Evolutionary conservation across 2,329 filamentous ascomycete species (phyloP).

Genomic region (Xylaria sp.): DNA sequence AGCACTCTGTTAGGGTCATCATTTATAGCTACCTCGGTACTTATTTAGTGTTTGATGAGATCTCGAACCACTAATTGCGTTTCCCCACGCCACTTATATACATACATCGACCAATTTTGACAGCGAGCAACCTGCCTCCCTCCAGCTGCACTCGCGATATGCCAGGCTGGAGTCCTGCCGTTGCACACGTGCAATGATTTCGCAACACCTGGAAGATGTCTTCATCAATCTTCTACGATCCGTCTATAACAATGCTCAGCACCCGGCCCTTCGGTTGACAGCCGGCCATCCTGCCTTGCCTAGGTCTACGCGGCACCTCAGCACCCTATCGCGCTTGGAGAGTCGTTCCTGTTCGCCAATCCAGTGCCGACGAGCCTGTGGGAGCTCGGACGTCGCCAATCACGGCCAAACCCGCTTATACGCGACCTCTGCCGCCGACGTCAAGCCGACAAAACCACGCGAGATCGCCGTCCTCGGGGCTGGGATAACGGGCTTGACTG

Average conservation of each 20-base stretch:
- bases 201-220: slow-evolving; percentile 45
- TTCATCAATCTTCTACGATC: slow-evolving; percentile 46
- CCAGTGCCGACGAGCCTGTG: slow-evolving; percentile 4
- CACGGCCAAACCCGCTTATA: slow-evolving; percentile 33
- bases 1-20: not conserved
- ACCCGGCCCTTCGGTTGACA: slow-evolving; percentile 32
- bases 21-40: not conserved
- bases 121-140: not conserved
- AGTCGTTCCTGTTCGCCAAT: slow-evolving; percentile 26
- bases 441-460: slow-evolving; percentile 41
- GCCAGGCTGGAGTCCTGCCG: slow-evolving; percentile 32
- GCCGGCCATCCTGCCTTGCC: slow-evolving; percentile 31
- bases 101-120: not conserved
- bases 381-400: slow-evolving; percentile 6
- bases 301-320: slow-evolving; percentile 39
- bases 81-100: slow-evolving; percentile 27
- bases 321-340: slow-evolving; percentile 32
- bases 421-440: slow-evolving; percentile 32
- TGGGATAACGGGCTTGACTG: slow-evolving; percentile 83
- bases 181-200: slow-evolving; percentile 44
- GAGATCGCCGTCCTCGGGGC: slow-evolving; percentile 78
- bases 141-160: slow-evolving; percentile 32
- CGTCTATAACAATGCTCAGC: slow-evolving; percentile 42
- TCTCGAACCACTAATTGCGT: slow-evolving; percentile 12
- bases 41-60: not conserved